Base-by-base conservation (phyloP, 2,329 filamentous ascomycete species). In the Scleromitrula shiraiana region DNA sequence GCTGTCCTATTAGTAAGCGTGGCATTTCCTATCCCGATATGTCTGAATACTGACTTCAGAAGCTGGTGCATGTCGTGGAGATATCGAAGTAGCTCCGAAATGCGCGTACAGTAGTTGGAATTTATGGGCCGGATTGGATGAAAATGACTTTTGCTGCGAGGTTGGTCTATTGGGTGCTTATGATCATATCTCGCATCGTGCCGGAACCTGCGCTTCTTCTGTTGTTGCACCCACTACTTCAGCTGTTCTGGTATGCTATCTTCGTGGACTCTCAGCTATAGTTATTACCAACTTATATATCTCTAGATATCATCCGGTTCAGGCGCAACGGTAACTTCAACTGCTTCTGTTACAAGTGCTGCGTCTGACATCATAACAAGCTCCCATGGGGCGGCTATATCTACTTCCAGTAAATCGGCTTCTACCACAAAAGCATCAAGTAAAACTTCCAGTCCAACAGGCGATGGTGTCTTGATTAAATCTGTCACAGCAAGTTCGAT, bases 121-220 rank as follows among this genome's bases (percentile, higher is more conserved):
- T 32, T 26, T 53, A 10, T 53, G 37, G 33, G 23, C 22, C 24
- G 51, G 51, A n/a, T 37, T 48, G 7, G 39, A 49, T 40, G 51
- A 49, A 14, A 53, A 53, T 43, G 49, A 29, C 7, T 53, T 53
- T 23, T 53, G 51, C 35, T 53, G 51, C 27, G 27, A 48, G 27
- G 45, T 33, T 27, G 51, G 51, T 14, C 19, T 53, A 14, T 20
- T 51, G 7, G 51, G 51, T 2, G 44, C 46, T 15, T 45, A 48
- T 36, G 37, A 53, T 39, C 36, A 41, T 24, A 30, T 22, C 17
- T 36, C 43, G 41, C 27, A 32, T 17, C 40, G 50, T 19, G 51
- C 51, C 15, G 51, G 51, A 38, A 51, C 37, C 26, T 53, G 51
- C 42, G 51, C 51, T 15, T 27, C 44, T 7, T 36, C 39, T 29